These are phyloP conservation scores for Quillaja saponaria DNA, from an alignment of 306 rosid species.

Conservation along the genomic window DNA sequence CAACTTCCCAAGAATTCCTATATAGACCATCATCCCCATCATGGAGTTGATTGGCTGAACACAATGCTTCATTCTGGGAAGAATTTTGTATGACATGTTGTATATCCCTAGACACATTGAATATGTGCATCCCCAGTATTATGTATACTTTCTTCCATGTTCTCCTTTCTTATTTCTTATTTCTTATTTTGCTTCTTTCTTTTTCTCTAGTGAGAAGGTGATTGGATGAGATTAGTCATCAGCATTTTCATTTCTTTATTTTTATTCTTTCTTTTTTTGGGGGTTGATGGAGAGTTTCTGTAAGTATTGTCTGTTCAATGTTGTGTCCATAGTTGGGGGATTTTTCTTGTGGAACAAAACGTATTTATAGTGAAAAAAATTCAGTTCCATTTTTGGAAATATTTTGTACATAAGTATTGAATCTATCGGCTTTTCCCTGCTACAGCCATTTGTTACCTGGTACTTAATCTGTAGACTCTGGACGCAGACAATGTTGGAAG, in stretches of 20 bases:
- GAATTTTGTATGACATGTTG: constrained; percentile 48
- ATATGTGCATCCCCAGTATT: constrained; percentile 45
- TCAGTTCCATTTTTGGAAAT: constrained; percentile 28
- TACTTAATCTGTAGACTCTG: too few relatives aligned
- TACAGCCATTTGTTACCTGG: too few relatives aligned
- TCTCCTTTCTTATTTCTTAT: constrained; percentile 34
- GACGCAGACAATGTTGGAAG: too few relatives aligned
- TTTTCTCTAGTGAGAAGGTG: constrained; percentile 43
- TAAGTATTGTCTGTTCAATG: constrained; percentile 42
- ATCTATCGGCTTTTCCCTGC: too few relatives aligned
- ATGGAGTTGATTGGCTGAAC: constrained; percentile 65
- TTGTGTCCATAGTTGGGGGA: constrained; percentile 42
- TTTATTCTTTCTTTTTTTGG: constrained; percentile 30
- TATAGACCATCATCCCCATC: constrained; percentile 84
- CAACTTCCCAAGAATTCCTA: constrained; percentile 69
- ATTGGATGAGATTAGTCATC: constrained; percentile 40
- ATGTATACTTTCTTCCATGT: constrained; percentile 35
- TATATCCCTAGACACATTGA: constrained; percentile 64
- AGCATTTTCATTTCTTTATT: neutral
- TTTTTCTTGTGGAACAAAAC: constrained; percentile 34
- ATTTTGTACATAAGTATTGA: constrained; percentile 27
- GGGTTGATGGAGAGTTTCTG: constrained; percentile 42
- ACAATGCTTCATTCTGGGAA: constrained; percentile 44
- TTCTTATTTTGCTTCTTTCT: constrained; percentile 1
- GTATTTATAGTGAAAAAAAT: constrained; percentile 36